A percentile compares a stretch with the other conserved stretches of the same genome.
phyloP scores from a whole-genome alignment of 306 rosid species.

The Chamaecrista fasciculata region DNA sequence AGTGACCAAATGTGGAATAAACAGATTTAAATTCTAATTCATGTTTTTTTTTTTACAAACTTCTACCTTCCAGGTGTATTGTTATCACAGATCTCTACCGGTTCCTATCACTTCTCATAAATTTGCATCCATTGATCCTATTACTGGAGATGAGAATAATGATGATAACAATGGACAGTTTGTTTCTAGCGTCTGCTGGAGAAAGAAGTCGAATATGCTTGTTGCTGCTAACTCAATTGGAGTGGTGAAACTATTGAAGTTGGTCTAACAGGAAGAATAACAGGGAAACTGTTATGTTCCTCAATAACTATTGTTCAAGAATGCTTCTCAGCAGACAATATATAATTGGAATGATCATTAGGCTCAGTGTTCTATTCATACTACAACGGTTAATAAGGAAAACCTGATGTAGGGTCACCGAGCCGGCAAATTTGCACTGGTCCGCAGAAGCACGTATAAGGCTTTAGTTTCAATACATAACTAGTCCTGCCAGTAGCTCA shows the following conservation, averaged over 20 bases:
- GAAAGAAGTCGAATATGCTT: constrained; percentile 57
- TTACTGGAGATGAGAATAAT: constrained; percentile 44
- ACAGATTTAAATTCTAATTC: constrained; percentile 16
- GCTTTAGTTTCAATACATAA: constrained; percentile 7
- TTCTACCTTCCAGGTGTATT: constrained; percentile 52
- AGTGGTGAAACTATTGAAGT: constrained; percentile 55
- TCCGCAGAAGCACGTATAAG: constrained; percentile 19
- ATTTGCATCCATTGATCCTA: constrained; percentile 50
- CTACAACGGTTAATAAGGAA: constrained; percentile 8
- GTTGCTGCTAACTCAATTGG: constrained; percentile 72
- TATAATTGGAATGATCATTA: constrained; percentile 16
- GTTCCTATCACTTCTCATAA: constrained; percentile 58
- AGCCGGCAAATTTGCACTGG: background rate
- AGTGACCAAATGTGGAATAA: background rate
- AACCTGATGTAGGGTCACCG: background rate
- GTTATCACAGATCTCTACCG: constrained; percentile 62
- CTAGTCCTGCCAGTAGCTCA: constrained; percentile 5
- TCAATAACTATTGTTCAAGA: background rate
- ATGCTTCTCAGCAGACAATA: background rate
- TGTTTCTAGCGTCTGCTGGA: constrained; percentile 76
- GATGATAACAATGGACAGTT: constrained; percentile 49
- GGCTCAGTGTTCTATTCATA: constrained; percentile 11
- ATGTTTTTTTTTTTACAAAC: constrained; percentile 21
- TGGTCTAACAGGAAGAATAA: constrained; percentile 41
- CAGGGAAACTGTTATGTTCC: constrained; percentile 18